Conservation (phyloP, 2,329 filamentous ascomycete genomes). For the Plenodomus biglobosus region DNA sequence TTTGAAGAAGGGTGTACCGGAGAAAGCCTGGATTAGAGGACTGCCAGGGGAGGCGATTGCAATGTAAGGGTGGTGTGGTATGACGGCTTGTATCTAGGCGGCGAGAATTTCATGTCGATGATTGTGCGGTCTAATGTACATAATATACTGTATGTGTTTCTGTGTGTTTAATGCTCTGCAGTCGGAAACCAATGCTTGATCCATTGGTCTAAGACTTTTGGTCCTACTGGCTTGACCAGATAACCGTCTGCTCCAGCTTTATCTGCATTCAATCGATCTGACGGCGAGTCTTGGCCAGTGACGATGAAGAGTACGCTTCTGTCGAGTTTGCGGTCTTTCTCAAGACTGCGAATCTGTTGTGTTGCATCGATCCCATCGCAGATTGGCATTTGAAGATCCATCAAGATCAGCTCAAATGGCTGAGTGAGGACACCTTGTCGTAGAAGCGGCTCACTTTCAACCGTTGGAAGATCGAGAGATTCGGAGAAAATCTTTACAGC, state of each 20-base stretch:
- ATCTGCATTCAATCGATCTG: slow-evolving; percentile 26
- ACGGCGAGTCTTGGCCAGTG: slow-evolving; percentile 36
- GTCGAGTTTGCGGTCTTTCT: slow-evolving; percentile 25
- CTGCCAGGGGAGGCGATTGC: slow-evolving; percentile 22
- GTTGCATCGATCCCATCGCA: slow-evolving; percentile 44
- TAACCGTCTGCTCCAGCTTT: slow-evolving; percentile 37
- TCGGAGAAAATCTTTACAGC: slow-evolving; percentile 42
- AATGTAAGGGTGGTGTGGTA: slow-evolving; percentile 21
- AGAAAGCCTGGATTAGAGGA: slow-evolving; percentile 18
- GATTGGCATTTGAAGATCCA: slow-evolving; percentile 48
- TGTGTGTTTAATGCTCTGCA: neutral
- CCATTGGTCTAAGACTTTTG: slow-evolving; percentile 30
- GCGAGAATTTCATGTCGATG: no score
- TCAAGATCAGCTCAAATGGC: slow-evolving; percentile 42
- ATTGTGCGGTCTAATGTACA: no score
- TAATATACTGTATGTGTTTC: no score
- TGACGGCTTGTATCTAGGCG: slow-evolving; percentile 7
- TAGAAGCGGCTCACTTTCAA: slow-evolving; percentile 7
- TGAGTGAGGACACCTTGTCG: slow-evolving; percentile 1
- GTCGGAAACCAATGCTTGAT: slow-evolving; percentile 25
- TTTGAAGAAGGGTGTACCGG: slow-evolving; percentile 21
- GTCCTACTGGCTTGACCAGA: slow-evolving; percentile 37
- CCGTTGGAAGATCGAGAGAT: slow-evolving; percentile 1
- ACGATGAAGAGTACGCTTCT: slow-evolving; percentile 37
- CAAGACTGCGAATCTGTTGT: slow-evolving; percentile 36